phyloP scores from a whole-genome alignment of 1,284 basidiomycete genomes.

The Xerocomus cyaneibrunnescens region DNA sequence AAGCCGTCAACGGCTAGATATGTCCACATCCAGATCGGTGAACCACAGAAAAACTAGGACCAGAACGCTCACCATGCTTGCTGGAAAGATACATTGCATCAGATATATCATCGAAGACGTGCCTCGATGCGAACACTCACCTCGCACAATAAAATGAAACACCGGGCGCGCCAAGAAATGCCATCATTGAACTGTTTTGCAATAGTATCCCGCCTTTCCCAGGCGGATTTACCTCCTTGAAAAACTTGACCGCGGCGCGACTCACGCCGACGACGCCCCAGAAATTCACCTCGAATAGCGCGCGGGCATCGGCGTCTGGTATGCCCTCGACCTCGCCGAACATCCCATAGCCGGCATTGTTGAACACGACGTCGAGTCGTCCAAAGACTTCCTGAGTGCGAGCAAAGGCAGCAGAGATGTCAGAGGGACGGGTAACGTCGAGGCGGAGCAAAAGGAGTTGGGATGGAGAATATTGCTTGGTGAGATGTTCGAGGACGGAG shows the following conservation, averaged over 20 bases:
- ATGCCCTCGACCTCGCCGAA: slow-evolving; percentile 12
- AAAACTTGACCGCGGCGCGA: slow-evolving; percentile 13
- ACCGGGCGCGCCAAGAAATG: slow-evolving; percentile 6
- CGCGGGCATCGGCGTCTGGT: slow-evolving; percentile 7
- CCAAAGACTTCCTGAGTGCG: slow-evolving; percentile 10
- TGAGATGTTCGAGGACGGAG: slow-evolving; percentile 23
- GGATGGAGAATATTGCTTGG: slow-evolving; percentile 10
- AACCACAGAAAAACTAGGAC: background rate
- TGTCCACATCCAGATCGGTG: background rate
- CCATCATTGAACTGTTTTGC: slow-evolving; percentile 16
- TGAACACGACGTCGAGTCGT: slow-evolving; percentile 24
- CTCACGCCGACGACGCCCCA: slow-evolving; percentile 14
- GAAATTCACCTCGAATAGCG: slow-evolving; percentile 20
- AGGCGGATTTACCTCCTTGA: slow-evolving; percentile 17
- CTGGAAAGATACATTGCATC: background rate
- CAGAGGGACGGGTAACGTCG: slow-evolving; percentile 16
- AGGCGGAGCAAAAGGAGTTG: slow-evolving; percentile 16
- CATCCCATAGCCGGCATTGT: slow-evolving; percentile 21
- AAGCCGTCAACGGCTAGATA: background rate
- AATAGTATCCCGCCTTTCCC: slow-evolving; percentile 11
- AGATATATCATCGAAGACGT: background rate
- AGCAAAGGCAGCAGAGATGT: slow-evolving; percentile 18
- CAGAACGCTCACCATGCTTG: slow-evolving; percentile 15
- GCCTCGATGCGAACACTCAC: background rate
- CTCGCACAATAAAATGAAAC: slow-evolving; percentile 14